Percentiles rank a stretch among this genome's conserved stretches.
These are phyloP conservation scores for Termitomyces titanicus DNA, from an alignment of 768 basidiomycete species.

Conservation along the genomic window DNA sequence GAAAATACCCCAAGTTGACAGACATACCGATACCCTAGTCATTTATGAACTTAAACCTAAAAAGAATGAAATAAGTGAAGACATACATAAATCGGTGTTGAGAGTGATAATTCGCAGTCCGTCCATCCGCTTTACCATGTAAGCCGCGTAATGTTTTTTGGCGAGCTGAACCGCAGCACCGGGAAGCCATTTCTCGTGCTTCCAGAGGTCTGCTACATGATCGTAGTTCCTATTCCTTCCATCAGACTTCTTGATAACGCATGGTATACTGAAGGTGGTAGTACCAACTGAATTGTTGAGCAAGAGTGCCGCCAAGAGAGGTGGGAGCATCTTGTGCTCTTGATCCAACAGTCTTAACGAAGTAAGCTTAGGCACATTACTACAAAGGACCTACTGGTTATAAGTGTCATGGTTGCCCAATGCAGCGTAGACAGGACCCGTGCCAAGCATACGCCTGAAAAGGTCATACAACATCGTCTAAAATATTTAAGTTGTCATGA, in stretches of 20 bases:
- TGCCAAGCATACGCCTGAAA: conserved; percentile 55
- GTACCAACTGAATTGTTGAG: conserved; percentile 66
- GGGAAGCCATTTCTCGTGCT: conserved; percentile 67
- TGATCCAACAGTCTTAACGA: conserved; percentile 1
- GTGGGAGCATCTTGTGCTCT: conserved; percentile 62
- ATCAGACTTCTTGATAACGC: neutral
- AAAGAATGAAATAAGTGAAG: neutral
- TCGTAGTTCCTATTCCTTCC: conserved; percentile 61
- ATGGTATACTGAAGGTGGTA: conserved; percentile 5
- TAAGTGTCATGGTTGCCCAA: conserved; percentile 79
- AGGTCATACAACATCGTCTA: conserved; percentile 66
- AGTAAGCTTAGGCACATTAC: neutral
- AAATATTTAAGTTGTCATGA: neutral
- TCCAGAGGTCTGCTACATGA: conserved; percentile 68
- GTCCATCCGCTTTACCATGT: conserved; percentile 62
- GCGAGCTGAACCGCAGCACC: conserved; percentile 52
- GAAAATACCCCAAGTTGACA: neutral
- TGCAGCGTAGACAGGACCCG: conserved; percentile 71
- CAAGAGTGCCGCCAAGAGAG: conserved; percentile 50
- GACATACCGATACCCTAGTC: conserved; percentile 33
- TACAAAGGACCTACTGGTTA: conserved; percentile 43
- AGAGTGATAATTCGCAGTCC: conserved; percentile 70
- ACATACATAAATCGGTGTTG: conserved; percentile 74
- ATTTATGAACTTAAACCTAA: neutral
- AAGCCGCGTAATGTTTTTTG: conserved; percentile 67